A percentile compares a stretch with the other conserved stretches of the same genome.
phyloP scores from a whole-genome alignment of 495 filamentous ascomycete genomes.

The Aspergillus egyptiacus region DNA sequence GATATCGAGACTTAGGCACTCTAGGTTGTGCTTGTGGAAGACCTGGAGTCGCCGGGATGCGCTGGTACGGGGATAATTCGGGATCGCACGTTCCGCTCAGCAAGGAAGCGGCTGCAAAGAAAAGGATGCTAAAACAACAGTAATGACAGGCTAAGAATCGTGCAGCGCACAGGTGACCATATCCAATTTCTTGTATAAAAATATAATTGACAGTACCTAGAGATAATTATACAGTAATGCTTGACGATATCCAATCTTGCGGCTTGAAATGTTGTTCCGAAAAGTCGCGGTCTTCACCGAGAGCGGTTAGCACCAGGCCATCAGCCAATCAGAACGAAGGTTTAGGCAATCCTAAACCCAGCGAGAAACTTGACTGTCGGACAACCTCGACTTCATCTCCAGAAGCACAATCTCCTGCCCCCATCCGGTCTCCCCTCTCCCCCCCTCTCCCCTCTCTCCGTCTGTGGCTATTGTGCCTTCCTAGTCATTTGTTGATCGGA shows the following conservation, averaged over 20 bases:
- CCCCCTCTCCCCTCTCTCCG: constrained; percentile 28
- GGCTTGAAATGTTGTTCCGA: constrained; percentile 26
- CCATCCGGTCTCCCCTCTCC: constrained; percentile 21
- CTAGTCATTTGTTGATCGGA: constrained; percentile 33
- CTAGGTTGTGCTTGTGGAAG: too few relatives aligned
- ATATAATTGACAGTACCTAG: background rate
- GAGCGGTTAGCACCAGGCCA: constrained; percentile 21
- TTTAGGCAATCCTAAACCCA: constrained; percentile 37
- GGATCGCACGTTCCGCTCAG: too few relatives aligned
- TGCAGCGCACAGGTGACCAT: background rate
- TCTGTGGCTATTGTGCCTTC: constrained; percentile 30
- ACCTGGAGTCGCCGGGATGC: too few relatives aligned
- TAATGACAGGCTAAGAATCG: too few relatives aligned
- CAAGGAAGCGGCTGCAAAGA: too few relatives aligned
- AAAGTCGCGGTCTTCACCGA: constrained; percentile 40
- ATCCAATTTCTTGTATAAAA: background rate
- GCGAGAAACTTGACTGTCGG: constrained; percentile 41
- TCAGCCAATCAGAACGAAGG: constrained; percentile 37
- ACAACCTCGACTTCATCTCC: constrained; percentile 34
- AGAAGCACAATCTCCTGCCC: constrained; percentile 33
- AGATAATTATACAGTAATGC: background rate
- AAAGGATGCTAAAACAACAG: too few relatives aligned
- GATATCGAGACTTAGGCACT: too few relatives aligned
- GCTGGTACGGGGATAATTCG: too few relatives aligned
- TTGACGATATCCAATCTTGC: constrained; percentile 4